Base-by-base conservation (phyloP, 257 asterid species). In the Capsicum baccatum region DNA sequence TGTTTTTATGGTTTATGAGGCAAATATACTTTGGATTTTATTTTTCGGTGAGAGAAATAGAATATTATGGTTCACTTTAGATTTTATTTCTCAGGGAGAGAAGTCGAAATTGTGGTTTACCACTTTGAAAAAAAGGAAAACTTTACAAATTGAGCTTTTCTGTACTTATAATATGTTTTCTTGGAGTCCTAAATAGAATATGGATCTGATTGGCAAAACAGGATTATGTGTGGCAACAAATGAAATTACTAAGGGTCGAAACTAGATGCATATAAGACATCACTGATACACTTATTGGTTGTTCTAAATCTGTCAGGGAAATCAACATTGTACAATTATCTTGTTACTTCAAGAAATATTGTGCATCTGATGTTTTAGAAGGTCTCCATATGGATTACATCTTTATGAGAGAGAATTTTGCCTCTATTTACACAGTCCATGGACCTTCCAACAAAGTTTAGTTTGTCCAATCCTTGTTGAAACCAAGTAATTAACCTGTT, bases 401-500 rank as follows among this genome's bases (percentile, higher is more conserved):
- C 42, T 44, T 47, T 19, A 73, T 73, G 14, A n/a, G 59, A 48
- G 42, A 73, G 44, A n/a, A 44, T 73, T 73, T 73, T 73, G 19
- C 42, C 6, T 47, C n/a, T 73, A 1, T 47, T 73, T 73, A 73
- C 10, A 0, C 58, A 10, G 79, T 9, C 37, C 59, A 6, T 73
- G 15, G 59, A 73, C 39, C 80, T n/a, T 73, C 42, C 80, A 73
- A 73, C 17, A 48, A 73, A 19, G 80, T n/a, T n/a, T 19, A 73
- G 80, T 73, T 73, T 73, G 59, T 48, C 59, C 80, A 73, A 19
- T 19, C 80, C 59, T 73, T 73, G 57, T 11, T 19, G 39, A 73
- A 47, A n/a, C 42, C 59, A 48, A 73, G 80, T 48, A 9, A 73
- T 70, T 70, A 57, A 70, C 54, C 10, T 17, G 7, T 19, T 48